Evolutionary conservation across 495 filamentous ascomycete species (phyloP), one percentile per base, ranked within the genome.

Genomic region (Daldinia caldariorum): DNA sequence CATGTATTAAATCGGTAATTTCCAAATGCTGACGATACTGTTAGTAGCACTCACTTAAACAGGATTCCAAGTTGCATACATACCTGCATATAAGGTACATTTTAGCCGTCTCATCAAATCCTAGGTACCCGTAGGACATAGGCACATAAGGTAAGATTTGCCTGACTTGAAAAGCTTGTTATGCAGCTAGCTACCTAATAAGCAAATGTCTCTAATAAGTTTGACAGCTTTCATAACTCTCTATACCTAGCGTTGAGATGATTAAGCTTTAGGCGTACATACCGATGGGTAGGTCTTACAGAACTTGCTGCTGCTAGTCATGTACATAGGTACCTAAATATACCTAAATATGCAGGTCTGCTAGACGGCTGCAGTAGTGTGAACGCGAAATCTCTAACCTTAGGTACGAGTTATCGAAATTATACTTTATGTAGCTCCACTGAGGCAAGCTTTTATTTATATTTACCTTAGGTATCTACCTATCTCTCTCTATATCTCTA

Each of bases 71-170:
- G n/a, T n/a, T n/a, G n/a, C 49, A 14, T 53, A 53, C 49, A 26
- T 26, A 26, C 26, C 26, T 26, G n/a, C n/a, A n/a, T n/a, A n/a
- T n/a, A 1, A 26, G 26, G 26, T 26, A 26, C 26, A 26, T 26
- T 32, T 32, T 47, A 47, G 18, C 26, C 14, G 49, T 53, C 49
- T 53, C 49, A 53, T 53, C 49, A n/a, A 22, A 53, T 53, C 49
- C 26, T 53, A n/a, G n/a, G n/a, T n/a, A 53, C 49, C 26, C 49
- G 49, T 16, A 53, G 13, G 13, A 53, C 49, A 2, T 26, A 53
- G 31, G 13, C 4, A 53, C 49, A 2, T 26, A 53, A 53, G 49
- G 26, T 26, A 53, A 53, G 49, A 53, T 29, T 22, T 53, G 14
- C 13, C 47, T n/a, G 47, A 51, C 18, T 29, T 51, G 3, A 3